Evolutionary conservation across 2,329 filamentous ascomycete genomes (phyloP).

Genomic region (Aspergillus fumigatiaffinis): DNA sequence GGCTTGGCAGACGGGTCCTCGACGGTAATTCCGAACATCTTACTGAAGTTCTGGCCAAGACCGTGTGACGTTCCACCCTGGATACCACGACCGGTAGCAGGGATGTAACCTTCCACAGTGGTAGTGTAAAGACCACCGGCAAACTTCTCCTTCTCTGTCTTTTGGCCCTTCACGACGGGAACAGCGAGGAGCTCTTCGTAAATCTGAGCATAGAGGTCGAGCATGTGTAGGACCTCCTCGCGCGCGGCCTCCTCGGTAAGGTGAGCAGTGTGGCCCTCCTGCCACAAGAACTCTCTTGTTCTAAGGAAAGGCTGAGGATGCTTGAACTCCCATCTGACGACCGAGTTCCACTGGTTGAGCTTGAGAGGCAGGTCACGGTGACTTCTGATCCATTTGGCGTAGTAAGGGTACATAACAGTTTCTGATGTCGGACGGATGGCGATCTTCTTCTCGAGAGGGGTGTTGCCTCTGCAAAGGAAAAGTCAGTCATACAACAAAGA

Average conservation of each 20-base stretch:
- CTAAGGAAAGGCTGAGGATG: slow-evolving; percentile 80
- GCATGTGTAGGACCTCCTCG: slow-evolving; percentile 84
- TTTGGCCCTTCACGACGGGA: slow-evolving; percentile 86
- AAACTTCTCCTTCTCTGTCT: slow-evolving; percentile 98
- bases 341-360: slow-evolving; percentile 97
- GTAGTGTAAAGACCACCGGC: slow-evolving; percentile 95
- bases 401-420: slow-evolving; percentile 93
- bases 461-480: slow-evolving; percentile 65
- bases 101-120: slow-evolving; percentile 95
- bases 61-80: slow-evolving; percentile 94
- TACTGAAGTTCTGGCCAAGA: slow-evolving; percentile 95
- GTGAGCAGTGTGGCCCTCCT: slow-evolving; percentile 93
- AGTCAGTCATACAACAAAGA: slow-evolving; percentile 13
- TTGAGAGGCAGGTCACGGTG: slow-evolving; percentile 91
- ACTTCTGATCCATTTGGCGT: slow-evolving; percentile 93
- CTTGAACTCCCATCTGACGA: slow-evolving; percentile 96
- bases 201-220: slow-evolving; percentile 86
- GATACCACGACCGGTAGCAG: slow-evolving; percentile 90
- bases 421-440: slow-evolving; percentile 67
- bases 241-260: slow-evolving; percentile 76
- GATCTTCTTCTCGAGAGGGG: slow-evolving; percentile 78
- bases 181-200: slow-evolving; percentile 94
- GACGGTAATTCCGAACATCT: slow-evolving; percentile 98
- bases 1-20: slow-evolving; percentile 74
- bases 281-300: slow-evolving; percentile 95